Evolutionary conservation across 176 grass and related monocot species (phyloP).

Genomic region (Oryza glaberrima): DNA sequence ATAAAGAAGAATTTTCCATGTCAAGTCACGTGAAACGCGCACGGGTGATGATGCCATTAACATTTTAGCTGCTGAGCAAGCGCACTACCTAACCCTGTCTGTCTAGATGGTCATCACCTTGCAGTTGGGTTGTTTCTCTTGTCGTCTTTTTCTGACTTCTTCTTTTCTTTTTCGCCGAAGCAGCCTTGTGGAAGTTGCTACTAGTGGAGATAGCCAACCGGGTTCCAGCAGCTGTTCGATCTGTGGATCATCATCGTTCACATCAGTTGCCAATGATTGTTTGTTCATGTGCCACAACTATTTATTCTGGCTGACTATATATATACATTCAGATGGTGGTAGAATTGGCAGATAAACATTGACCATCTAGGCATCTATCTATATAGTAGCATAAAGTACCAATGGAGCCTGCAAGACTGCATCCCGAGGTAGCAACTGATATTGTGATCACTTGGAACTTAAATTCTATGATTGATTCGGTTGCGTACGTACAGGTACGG

Average conservation of each 20-base stretch:
- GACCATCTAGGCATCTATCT: background rate
- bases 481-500: background rate
- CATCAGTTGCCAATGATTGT: constrained; percentile 16
- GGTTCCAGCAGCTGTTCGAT: background rate
- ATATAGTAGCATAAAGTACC: background rate
- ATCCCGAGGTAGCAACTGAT: too few relatives aligned
- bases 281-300: background rate
- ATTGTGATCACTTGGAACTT: too few relatives aligned
- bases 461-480: too few relatives aligned
- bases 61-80: constrained; percentile 1
- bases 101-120: background rate
- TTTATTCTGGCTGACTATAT: background rate
- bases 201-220: background rate
- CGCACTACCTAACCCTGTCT: constrained; percentile 23
- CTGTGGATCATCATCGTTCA: background rate
- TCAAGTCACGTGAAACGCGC: constrained; percentile 47
- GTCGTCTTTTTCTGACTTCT: background rate
- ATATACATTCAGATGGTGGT: background rate
- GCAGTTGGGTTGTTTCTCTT: background rate
- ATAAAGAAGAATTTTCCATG: constrained; percentile 28
- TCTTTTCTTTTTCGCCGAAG: background rate
- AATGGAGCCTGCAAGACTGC: too few relatives aligned
- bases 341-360: background rate
- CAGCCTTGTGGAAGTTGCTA: constrained; percentile 19
- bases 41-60: background rate